A percentile compares a stretch with the other conserved stretches of the same genome.
Conservation (phyloP, 805 yeast species). For the Metschnikowia arizonensis region DNA sequence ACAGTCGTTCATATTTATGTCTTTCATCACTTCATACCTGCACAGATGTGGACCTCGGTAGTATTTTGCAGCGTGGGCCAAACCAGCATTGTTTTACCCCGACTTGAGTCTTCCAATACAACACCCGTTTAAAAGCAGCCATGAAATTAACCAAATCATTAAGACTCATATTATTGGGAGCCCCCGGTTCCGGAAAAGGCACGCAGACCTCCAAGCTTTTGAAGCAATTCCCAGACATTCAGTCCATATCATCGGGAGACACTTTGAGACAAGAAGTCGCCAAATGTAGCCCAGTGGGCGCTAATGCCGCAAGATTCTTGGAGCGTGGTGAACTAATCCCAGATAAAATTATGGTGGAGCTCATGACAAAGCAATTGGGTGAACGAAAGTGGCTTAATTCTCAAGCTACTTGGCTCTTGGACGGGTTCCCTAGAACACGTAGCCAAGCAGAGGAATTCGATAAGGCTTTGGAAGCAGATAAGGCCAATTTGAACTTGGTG, state of each 20-base stretch:
- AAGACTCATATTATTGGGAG: conserved; percentile 73
- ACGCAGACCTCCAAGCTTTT: conserved; percentile 72
- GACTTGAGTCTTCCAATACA: not conserved
- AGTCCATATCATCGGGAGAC: conserved; percentile 80
- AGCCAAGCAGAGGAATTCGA: conserved; percentile 66
- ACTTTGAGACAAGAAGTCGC: conserved; percentile 66
- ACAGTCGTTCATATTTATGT: too few species aligned
- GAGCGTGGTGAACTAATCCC: conserved; percentile 68
- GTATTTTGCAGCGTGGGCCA: not conserved
- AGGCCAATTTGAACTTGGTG: conserved; percentile 62
- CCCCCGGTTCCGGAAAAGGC: conserved; percentile 96
- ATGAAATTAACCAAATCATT: conserved; percentile 11
- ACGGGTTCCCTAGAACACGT: conserved; percentile 86
- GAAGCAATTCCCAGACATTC: conserved; percentile 47
- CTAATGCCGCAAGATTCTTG: conserved; percentile 53
- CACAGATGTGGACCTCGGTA: not conserved
- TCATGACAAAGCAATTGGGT: conserved; percentile 51
- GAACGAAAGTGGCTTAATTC: conserved; percentile 40
- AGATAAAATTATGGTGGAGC: conserved; percentile 58
- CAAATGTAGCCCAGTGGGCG: conserved; percentile 50
- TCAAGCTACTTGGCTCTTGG: conserved; percentile 65
- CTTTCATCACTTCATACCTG: not conserved
- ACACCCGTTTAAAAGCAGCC: not conserved
- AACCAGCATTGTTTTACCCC: not conserved
- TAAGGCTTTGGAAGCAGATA: conserved; percentile 31